phyloP scores from a whole-genome alignment of 306 rosid species.

The Cucurbita pepo region DNA sequence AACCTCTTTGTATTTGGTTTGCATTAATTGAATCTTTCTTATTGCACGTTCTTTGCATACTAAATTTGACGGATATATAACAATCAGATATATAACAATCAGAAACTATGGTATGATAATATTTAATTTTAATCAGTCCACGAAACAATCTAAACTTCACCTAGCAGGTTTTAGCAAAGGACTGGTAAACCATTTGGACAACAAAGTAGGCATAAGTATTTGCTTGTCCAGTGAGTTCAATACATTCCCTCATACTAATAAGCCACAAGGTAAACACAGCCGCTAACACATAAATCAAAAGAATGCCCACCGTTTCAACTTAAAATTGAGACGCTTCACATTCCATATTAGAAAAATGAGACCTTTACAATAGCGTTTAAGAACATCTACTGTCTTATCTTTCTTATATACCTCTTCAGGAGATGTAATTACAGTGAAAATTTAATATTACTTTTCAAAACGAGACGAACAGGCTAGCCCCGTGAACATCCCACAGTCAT shows the following conservation, averaged over 20 bases:
- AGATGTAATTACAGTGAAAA: background rate
- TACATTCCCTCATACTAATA: background rate
- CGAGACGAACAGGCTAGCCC: background rate
- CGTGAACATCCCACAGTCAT: slow-evolving; percentile 53
- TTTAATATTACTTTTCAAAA: background rate
- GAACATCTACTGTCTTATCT: background rate
- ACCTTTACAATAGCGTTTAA: slow-evolving; percentile 1
- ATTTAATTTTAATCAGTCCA: background rate
- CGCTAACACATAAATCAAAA: background rate
- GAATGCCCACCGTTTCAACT: background rate
- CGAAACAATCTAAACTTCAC: background rate
- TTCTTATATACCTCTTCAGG: slow-evolving; percentile 16
- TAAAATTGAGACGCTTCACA: background rate
- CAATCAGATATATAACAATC: background rate
- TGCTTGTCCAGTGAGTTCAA: background rate
- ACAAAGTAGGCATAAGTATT: background rate
- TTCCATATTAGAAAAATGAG: slow-evolving; percentile 2
- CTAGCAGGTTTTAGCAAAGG: background rate
- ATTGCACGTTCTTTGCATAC: background rate
- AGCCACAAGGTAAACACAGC: background rate
- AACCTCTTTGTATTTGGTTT: background rate
- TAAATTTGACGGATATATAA: background rate
- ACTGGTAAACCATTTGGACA: background rate
- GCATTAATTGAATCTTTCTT: background rate
- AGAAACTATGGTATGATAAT: background rate